These are phyloP conservation scores for Chaetomium olivaceum DNA, from an alignment of 2,329 filamentous ascomycete genomes.

Conservation along the genomic window DNA sequence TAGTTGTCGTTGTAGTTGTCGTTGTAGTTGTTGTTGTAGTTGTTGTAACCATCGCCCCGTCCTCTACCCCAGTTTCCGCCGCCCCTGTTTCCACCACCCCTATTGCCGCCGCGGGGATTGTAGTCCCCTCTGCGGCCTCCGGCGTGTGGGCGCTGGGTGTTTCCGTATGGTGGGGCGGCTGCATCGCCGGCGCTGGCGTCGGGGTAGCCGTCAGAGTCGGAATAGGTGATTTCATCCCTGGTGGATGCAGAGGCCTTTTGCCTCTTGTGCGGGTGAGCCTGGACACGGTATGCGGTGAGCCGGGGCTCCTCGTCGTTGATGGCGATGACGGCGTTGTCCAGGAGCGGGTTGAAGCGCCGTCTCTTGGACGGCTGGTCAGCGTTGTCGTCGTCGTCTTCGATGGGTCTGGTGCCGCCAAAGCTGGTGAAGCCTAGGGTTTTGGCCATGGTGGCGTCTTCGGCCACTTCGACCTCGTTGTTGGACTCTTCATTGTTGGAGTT, in stretches of 20 bases:
- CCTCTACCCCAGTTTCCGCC: conserved; percentile 4
- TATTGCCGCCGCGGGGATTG: too few species aligned
- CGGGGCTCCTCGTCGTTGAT: conserved; percentile 30
- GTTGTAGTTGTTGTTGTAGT: too few species aligned
- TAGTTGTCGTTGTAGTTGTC: too few species aligned
- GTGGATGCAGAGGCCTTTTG: background rate
- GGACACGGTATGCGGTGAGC: background rate
- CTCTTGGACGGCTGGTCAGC: conserved; percentile 59
- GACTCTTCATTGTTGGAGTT: conserved; percentile 32
- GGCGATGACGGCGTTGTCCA: conserved; percentile 51
- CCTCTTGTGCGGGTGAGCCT: conserved; percentile 20
- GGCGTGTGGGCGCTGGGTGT: background rate
- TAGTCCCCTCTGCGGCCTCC: background rate
- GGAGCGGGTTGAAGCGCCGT: conserved; percentile 63
- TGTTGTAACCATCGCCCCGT: too few species aligned
- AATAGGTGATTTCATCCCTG: conserved; percentile 45
- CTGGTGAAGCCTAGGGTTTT: conserved; percentile 72
- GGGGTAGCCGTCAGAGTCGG: conserved; percentile 43
- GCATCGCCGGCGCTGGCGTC: background rate
- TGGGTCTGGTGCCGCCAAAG: conserved; percentile 52
- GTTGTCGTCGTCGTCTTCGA: conserved; percentile 28
- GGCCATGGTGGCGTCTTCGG: conserved; percentile 54
- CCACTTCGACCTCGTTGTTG: conserved; percentile 36
- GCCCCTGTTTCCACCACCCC: conserved; percentile 16
- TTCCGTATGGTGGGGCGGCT: background rate